Evolutionary conservation across 1,139 yeast genomes (phyloP).

Genomic region (Eremothecium coryli): DNA sequence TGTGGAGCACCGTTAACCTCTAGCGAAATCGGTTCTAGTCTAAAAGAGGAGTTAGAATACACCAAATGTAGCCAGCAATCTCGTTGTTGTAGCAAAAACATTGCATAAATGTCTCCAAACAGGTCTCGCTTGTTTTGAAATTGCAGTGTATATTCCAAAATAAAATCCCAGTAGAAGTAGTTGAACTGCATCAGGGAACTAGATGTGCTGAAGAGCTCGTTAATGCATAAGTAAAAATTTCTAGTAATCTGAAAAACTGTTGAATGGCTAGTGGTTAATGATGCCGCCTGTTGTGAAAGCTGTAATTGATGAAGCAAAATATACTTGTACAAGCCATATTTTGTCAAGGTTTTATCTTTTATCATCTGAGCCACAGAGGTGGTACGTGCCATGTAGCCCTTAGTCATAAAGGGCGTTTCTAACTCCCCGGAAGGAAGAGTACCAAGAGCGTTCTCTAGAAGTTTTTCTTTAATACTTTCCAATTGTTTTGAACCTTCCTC

Average conservation of each 20-base stretch:
- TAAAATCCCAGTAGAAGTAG: conserved; percentile 6
- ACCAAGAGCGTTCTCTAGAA: conserved; percentile 7
- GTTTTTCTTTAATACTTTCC: conserved; percentile 11
- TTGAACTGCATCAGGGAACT: conserved; percentile 19
- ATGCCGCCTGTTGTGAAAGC: conserved; percentile 12
- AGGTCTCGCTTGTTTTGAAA: background rate
- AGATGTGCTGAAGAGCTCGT: conserved; percentile 11
- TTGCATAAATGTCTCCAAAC: conserved; percentile 17
- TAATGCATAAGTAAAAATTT: conserved; percentile 15
- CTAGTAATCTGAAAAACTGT: conserved; percentile 12
- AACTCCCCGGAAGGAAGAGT: conserved; percentile 17
- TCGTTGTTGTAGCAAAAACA: conserved; percentile 19
- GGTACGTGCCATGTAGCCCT: conserved; percentile 6
- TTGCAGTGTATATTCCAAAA: background rate
- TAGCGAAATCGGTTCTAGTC: conserved; percentile 13
- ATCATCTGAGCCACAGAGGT: conserved; percentile 13
- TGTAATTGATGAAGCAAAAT: conserved; percentile 20
- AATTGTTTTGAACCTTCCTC: conserved; percentile 23
- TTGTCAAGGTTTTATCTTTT: conserved; percentile 14
- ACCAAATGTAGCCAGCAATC: conserved; percentile 29
- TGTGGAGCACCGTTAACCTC: conserved; percentile 7
- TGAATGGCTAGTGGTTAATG: conserved; percentile 7
- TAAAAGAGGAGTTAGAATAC: conserved; percentile 13
- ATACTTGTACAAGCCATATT: conserved; percentile 17
- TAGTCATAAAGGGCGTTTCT: conserved; percentile 16